phyloP scores from a whole-genome alignment of 495 filamentous ascomycete genomes.

The Stereocaulon alpinum region DNA sequence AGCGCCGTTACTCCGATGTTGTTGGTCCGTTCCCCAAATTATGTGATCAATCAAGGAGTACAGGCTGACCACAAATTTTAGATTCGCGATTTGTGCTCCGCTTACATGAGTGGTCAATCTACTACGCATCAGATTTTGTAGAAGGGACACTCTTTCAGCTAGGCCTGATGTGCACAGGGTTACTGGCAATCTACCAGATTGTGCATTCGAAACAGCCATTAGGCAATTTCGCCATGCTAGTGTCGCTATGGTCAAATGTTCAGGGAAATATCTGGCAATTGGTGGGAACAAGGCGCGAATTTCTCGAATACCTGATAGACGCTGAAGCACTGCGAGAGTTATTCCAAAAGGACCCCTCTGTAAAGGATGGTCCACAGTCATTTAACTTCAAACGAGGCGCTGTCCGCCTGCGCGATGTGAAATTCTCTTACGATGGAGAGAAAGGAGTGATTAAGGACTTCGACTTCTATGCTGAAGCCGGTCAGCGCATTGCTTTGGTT shows the following conservation, averaged over 20 bases:
- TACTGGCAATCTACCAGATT: slow-evolving; percentile 61
- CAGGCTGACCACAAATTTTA: not conserved
- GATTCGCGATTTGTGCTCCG: not conserved
- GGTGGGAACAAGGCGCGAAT: slow-evolving; percentile 40
- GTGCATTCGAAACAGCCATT: slow-evolving; percentile 43
- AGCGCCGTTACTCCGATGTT: slow-evolving; percentile 43
- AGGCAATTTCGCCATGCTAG: slow-evolving; percentile 60
- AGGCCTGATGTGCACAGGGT: slow-evolving; percentile 52
- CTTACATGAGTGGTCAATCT: not conserved
- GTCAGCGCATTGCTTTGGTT: slow-evolving; percentile 48
- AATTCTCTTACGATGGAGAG: slow-evolving; percentile 39
- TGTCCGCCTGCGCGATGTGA: slow-evolving; percentile 40
- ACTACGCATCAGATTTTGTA: slow-evolving; percentile 24
- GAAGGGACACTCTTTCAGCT: slow-evolving; percentile 52
- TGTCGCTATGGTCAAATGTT: slow-evolving; percentile 61
- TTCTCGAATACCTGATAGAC: slow-evolving; percentile 55
- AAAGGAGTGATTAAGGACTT: slow-evolving; percentile 42
- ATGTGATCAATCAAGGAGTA: not conserved
- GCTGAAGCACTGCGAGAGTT: slow-evolving; percentile 63
- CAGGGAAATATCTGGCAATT: slow-evolving; percentile 19
- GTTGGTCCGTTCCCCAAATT: slow-evolving; percentile 12
- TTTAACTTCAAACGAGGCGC: slow-evolving; percentile 44
- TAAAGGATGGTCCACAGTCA: slow-evolving; percentile 46
- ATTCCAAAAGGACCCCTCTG: slow-evolving; percentile 53
- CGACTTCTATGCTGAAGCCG: slow-evolving; percentile 39